A percentile compares a stretch with the other conserved stretches of the same genome.
Conservation (phyloP, 228 moss, liverwort and hornwort species). For the Sphagnum fallax region DNA sequence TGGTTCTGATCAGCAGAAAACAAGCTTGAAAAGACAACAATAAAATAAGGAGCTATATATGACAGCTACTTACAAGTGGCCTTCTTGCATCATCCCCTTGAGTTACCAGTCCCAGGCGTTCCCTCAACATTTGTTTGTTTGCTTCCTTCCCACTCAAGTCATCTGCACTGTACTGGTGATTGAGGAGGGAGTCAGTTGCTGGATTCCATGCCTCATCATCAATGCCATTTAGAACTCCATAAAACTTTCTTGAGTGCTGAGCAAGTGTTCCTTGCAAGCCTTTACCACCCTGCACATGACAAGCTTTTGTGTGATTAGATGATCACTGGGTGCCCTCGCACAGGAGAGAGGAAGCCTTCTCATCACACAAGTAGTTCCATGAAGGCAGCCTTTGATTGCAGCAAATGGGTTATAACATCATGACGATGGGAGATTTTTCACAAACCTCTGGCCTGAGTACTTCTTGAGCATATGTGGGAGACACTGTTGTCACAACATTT, state of each 20-base stretch:
- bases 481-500: constrained; percentile 83
- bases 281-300: constrained; percentile 55
- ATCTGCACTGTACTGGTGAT: constrained; percentile 67
- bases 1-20: not conserved
- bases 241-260: constrained; percentile 71
- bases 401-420: too few species aligned
- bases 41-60: not conserved
- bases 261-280: constrained; percentile 78
- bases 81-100: constrained; percentile 48
- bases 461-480: constrained; percentile 95
- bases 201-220: constrained; percentile 95
- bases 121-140: constrained; percentile 64
- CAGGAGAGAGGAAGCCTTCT: too few species aligned
- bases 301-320: not conserved
- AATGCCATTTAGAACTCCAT: constrained; percentile 87
- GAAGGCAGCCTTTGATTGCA: too few species aligned
- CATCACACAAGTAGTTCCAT: too few species aligned
- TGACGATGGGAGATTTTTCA: not conserved
- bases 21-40: not conserved
- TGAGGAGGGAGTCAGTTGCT: constrained; percentile 64
- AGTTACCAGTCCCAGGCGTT: constrained; percentile 58
- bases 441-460: constrained; percentile 78
- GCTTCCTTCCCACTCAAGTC: constrained; percentile 66
- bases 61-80: constrained; percentile 49
- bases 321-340: too few species aligned